A percentile compares a stretch with the other conserved stretches of the same genome.
These are phyloP conservation scores for Chalciporus sp. DNA, from an alignment of 1,284 basidiomycete species.

Conservation along the genomic window DNA sequence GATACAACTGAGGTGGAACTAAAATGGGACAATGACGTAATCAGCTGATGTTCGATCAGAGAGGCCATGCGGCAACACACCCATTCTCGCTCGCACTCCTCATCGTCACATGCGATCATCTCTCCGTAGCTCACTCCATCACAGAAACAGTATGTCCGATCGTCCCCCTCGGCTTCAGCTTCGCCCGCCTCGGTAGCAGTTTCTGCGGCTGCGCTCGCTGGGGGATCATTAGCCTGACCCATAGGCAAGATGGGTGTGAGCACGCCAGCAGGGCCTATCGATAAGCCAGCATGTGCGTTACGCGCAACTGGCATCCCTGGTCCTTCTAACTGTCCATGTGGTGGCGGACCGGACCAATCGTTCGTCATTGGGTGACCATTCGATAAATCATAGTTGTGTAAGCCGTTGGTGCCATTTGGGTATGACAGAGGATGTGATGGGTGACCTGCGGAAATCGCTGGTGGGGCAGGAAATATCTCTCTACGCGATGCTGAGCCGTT, in stretches of 20 bases:
- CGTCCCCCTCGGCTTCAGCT: constrained; percentile 61
- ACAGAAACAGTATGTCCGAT: constrained; percentile 87
- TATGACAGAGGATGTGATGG: constrained; percentile 46
- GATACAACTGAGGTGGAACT: constrained; percentile 89
- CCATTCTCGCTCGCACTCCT: constrained; percentile 92
- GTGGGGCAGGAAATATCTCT: constrained; percentile 40
- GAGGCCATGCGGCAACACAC: constrained; percentile 49
- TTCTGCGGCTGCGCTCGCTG: constrained; percentile 35
- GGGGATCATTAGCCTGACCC: constrained; percentile 26
- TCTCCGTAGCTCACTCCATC: constrained; percentile 87
- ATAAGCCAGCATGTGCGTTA: constrained; percentile 38
- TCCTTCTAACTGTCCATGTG: constrained; percentile 64
- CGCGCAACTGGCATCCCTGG: constrained; percentile 72
- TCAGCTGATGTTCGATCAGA: constrained; percentile 6
- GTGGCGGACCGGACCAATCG: constrained; percentile 35
- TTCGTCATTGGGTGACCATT: constrained; percentile 24
- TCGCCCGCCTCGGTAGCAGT: constrained; percentile 40
- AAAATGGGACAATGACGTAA: constrained; percentile 13
- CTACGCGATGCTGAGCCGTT: constrained; percentile 32
- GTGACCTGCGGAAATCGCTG: constrained; percentile 41
- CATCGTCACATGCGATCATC: constrained; percentile 97
- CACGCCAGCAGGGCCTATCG: constrained; percentile 31
- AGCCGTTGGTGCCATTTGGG: constrained; percentile 32
- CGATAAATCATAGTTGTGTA: constrained; percentile 39
- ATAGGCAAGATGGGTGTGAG: constrained; percentile 26